phyloP scores from a whole-genome alignment of 2,329 filamentous ascomycete genomes.

The Calycina marina region DNA sequence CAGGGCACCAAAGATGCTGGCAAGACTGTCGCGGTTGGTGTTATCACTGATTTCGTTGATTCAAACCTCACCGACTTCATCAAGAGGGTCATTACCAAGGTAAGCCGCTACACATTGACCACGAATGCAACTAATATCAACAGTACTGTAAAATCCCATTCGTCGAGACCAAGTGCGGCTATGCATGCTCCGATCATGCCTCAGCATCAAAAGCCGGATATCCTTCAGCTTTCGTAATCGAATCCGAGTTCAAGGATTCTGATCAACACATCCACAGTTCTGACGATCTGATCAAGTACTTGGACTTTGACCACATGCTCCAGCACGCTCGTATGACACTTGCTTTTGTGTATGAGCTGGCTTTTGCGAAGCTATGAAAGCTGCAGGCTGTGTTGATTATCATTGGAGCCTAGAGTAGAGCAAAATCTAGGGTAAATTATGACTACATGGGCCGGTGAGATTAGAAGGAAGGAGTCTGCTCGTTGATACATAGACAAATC shows the following conservation, averaged over 20 bases:
- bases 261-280: slow-evolving; percentile 58
- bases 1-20: slow-evolving; percentile 72
- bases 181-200: slow-evolving; percentile 67
- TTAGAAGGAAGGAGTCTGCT: too few species aligned
- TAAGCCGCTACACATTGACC: slow-evolving; percentile 19
- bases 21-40: slow-evolving; percentile 70
- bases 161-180: slow-evolving; percentile 77
- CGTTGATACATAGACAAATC: too few species aligned
- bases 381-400: too few species aligned
- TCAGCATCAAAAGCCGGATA: slow-evolving; percentile 62
- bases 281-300: slow-evolving; percentile 54
- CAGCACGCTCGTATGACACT: slow-evolving; percentile 79
- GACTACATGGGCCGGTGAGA: too few species aligned
- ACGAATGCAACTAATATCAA: slow-evolving; percentile 3
- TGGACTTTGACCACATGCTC: slow-evolving; percentile 81
- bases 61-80: slow-evolving; percentile 73
- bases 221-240: slow-evolving; percentile 62
- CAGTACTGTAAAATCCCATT: slow-evolving; percentile 81
- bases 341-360: slow-evolving; percentile 71
- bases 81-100: slow-evolving; percentile 67
- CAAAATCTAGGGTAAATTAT: too few species aligned
- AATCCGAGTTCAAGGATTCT: slow-evolving; percentile 51
- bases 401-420: too few species aligned
- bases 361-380: slow-evolving; percentile 43
- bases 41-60: slow-evolving; percentile 88